Conservation (phyloP, 495 filamentous ascomycete genomes). For the Podospora australis region DNA sequence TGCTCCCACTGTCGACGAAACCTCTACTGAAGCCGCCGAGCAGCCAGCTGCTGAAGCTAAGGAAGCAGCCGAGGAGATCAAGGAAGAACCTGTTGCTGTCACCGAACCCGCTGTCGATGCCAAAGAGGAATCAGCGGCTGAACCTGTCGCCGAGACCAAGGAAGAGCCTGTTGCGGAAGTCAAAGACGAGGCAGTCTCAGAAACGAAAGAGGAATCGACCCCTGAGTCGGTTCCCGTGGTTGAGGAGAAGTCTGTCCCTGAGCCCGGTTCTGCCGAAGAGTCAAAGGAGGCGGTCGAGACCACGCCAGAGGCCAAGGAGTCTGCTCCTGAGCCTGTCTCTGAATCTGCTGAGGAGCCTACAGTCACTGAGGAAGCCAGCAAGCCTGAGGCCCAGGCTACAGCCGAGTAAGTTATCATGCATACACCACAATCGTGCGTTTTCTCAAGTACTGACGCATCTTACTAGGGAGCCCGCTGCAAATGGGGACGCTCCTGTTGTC, state of each 20-base stretch:
- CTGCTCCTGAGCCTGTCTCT: constrained; percentile 7
- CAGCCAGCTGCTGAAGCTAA: background rate
- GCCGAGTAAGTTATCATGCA: background rate
- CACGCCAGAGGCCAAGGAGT: background rate
- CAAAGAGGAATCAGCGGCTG: background rate
- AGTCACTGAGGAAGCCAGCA: background rate
- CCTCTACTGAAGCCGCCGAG: background rate
- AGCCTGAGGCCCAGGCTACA: background rate
- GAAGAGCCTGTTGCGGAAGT: background rate
- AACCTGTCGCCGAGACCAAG: background rate
- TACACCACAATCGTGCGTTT: background rate
- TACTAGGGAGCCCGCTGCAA: background rate
- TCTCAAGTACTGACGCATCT: background rate
- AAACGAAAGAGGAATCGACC: background rate
- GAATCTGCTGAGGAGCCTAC: background rate
- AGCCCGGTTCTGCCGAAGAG: background rate
- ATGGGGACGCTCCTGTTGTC: background rate
- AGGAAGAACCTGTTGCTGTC: background rate
- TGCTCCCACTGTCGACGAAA: too few relatives aligned
- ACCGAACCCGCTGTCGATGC: constrained; percentile 4
- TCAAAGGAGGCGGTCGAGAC: background rate
- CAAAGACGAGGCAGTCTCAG: constrained; percentile 1
- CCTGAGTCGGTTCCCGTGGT: background rate
- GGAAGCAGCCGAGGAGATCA: background rate
- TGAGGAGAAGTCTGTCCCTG: background rate